Conservation (phyloP, 345 rosid genomes). For the Linum tenue region DNA sequence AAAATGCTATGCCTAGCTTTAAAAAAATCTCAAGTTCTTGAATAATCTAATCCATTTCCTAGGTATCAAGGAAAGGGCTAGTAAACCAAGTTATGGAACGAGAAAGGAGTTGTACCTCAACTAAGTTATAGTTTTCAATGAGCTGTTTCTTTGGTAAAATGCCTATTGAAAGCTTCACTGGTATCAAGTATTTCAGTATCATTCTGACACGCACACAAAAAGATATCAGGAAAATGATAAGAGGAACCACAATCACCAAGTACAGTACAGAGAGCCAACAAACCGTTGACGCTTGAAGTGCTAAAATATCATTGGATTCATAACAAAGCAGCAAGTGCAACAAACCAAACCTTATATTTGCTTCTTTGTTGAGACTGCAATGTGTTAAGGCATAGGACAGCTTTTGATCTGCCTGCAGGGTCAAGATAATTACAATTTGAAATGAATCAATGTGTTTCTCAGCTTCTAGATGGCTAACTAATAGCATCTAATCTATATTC, state of each 20-base stretch:
- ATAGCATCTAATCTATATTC: background rate
- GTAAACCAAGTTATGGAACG: background rate
- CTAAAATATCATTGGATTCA: slow-evolving; percentile 2
- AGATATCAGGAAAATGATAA: slow-evolving; percentile 11
- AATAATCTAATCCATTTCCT: background rate
- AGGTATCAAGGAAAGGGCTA: background rate
- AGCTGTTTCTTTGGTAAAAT: slow-evolving; percentile 58
- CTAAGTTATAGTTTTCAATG: slow-evolving; percentile 55
- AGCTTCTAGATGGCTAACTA: background rate
- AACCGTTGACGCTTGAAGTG: background rate
- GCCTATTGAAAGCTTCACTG: slow-evolving; percentile 90
- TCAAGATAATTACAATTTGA: slow-evolving; percentile 1
- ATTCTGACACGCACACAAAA: slow-evolving; percentile 40
- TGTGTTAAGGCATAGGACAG: slow-evolving; percentile 75
- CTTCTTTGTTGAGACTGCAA: slow-evolving; percentile 59
- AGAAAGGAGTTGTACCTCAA: slow-evolving; percentile 47
- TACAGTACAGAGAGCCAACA: background rate
- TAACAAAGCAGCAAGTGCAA: slow-evolving; percentile 16
- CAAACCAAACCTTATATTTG: slow-evolving; percentile 63
- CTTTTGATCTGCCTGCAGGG: slow-evolving; percentile 82
- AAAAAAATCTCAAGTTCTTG: background rate
- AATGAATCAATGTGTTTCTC: background rate
- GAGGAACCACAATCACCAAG: background rate
- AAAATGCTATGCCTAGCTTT: background rate
- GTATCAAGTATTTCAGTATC: slow-evolving; percentile 89